These are phyloP conservation scores for Miscanthus lutarioriparius DNA, from an alignment of 176 grass and related monocot species.

Conservation along the genomic window DNA sequence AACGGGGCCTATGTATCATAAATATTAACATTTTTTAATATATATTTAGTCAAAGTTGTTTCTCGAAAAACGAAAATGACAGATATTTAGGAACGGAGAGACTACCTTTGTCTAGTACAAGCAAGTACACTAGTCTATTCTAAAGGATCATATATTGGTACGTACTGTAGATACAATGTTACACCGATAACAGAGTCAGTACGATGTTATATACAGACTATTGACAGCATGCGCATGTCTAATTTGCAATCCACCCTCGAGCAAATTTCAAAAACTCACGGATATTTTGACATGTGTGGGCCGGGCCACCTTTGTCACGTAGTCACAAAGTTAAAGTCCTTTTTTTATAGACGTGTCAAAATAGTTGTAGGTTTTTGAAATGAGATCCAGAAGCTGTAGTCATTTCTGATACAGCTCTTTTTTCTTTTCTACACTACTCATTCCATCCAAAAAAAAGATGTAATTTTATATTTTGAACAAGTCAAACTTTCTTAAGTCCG, in stretches of 20 bases:
- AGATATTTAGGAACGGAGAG: too few species aligned
- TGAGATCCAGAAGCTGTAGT: background rate
- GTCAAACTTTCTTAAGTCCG: background rate
- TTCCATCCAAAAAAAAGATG: background rate
- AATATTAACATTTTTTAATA: too few species aligned
- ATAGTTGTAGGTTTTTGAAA: background rate
- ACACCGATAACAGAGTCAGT: background rate
- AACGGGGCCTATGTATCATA: too few species aligned
- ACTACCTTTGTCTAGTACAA: slow-evolving; percentile 1
- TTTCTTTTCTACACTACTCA: background rate
- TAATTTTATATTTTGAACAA: background rate
- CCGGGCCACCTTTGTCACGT: background rate
- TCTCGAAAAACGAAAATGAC: too few species aligned
- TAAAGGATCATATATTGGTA: background rate
- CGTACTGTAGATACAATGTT: background rate
- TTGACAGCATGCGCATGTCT: background rate
- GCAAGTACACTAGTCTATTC: background rate
- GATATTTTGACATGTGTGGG: background rate
- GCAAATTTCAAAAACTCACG: background rate
- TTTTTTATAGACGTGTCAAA: background rate
- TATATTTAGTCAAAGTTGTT: too few species aligned
- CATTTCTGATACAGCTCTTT: background rate
- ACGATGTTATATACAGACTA: background rate
- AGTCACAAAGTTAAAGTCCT: background rate
- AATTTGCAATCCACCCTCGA: background rate